Evolutionary conservation across 768 basidiomycete species (phyloP), one percentile per base, ranked within the genome.

Genomic region (Collybia nuda): DNA sequence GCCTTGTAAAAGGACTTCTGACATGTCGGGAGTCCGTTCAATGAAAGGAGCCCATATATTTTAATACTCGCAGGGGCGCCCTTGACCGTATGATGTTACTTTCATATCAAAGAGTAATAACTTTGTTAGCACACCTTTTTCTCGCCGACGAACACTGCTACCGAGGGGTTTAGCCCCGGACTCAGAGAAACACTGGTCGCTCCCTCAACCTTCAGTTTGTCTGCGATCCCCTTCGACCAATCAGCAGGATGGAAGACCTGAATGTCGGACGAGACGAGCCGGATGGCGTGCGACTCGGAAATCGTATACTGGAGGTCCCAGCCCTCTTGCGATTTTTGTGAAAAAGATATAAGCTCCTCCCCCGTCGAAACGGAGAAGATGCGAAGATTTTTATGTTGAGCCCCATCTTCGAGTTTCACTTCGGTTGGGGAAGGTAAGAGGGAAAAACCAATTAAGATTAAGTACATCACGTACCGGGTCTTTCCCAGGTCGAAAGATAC

Each of bases 1-100:
- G 94, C 93, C 73, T 97, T 97, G 82, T 83, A 98, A 67, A 98
- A 98, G 6, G 83, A 86, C 75, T 98, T 98, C 56, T 88, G 84
- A 59, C 89, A 87, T 0, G 87, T 87, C 0, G 93, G 93, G 2
- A 71, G 66, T 9, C 72, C 73, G 44, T 61, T 67, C 43, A 93
- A 79, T 7, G 82, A 68, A 40, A 80, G 70, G 42, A 98, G 77
- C 48, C 85, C 81, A 65, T 87, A 93, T 46, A 98, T 85, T 67
- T 86, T 88, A 67, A 98, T 79, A 58, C 79, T 86, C 0, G 92
- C 95, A 2, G 96, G 96, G 9, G 85, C 82, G 42, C 95, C 96
- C 87, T 91, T 54, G 28, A 40, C 40, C 14, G 42, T 36, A 18
- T 36, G 37, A 23, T 4, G 40, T 46, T 52, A 24, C 47, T 40